Conservation (phyloP, 768 basidiomycete species). For the Agaricus sinodeliciosus region DNA sequence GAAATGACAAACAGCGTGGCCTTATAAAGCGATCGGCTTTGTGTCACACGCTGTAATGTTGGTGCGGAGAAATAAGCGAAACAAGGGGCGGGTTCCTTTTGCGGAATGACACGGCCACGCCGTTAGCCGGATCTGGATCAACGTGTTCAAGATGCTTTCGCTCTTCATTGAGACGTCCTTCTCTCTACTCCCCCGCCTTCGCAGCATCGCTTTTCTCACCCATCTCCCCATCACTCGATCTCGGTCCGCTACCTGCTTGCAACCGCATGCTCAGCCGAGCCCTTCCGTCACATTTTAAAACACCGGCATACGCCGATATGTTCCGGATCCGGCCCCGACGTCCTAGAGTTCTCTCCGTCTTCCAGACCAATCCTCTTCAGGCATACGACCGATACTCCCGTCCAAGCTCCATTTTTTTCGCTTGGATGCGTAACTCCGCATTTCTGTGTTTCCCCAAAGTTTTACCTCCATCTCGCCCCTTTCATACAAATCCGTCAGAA, state of each 20-base stretch:
- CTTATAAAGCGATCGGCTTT: conserved; percentile 9
- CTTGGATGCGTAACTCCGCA: too few species aligned
- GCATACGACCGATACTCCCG: too few species aligned
- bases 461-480: too few species aligned
- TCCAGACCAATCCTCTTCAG: too few species aligned
- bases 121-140: neutral
- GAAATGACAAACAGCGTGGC: conserved; percentile 3
- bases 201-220: too few species aligned
- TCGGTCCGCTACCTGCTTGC: neutral
- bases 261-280: neutral
- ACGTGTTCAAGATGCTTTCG: neutral
- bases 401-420: too few species aligned
- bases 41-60: conserved; percentile 10
- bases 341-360: too few species aligned
- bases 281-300: too few species aligned
- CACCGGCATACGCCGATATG: too few species aligned
- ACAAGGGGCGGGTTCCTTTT: conserved; percentile 11
- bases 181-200: neutral
- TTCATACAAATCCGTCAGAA: too few species aligned
- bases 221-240: neutral
- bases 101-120: neutral
- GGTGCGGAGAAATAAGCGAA: conserved; percentile 14
- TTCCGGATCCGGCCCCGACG: too few species aligned
- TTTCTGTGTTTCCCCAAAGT: too few species aligned
- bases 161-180: neutral